Evolutionary conservation across 1,284 basidiomycete genomes (phyloP), one percentile per base, ranked within the genome.

Genomic region (Fomitopsis betulina): DNA sequence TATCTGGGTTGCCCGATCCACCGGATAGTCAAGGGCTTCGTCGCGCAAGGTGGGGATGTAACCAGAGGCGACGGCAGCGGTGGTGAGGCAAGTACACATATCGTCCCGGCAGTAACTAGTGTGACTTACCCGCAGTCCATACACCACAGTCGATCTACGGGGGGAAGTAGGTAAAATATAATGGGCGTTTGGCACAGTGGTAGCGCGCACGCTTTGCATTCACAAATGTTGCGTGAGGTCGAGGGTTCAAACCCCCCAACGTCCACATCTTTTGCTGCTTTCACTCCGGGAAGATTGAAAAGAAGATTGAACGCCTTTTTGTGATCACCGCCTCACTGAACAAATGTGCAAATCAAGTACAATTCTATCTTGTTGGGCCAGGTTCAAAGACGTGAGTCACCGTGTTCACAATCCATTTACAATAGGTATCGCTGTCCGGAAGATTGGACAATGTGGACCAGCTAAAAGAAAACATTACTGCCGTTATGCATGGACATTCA

Each of bases 21-120:
- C 64, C 69, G 79, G 15, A 73, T 79, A 60, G 75, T 78, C 47
- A 73, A 76, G 60, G 78, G 71, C 23, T 81, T 80, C 57, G 71
- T 80, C 7, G 78, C 76, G 3, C 80, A 83, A 62, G 78, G 78
- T 10, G 79, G 80, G 2, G 79, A 83, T 61, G 65, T 80, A 42
- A 80, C 79, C n/a, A 66, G 80, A 54, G 73, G 75, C 12, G 79
- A 82, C 62, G 80, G 80, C 30, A 78, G 74, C 52, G 79, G 79
- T 5, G 80, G 80, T 6, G 79, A 82, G 74, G 77, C 77, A 56
- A 43, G 73, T 62, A 23, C 12, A 30, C 25, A 17, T 6, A 15
- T 25, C 27, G 47, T 32, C 53, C 25, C 55, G 32, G 3, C 8
- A 15, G 21, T 50, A 30, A 33, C 9, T 4, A 5, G 27, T 2